These are phyloP conservation scores for Aegilops umbellulata DNA, from an alignment of 176 grass and related monocot species.

Conservation along the genomic window DNA sequence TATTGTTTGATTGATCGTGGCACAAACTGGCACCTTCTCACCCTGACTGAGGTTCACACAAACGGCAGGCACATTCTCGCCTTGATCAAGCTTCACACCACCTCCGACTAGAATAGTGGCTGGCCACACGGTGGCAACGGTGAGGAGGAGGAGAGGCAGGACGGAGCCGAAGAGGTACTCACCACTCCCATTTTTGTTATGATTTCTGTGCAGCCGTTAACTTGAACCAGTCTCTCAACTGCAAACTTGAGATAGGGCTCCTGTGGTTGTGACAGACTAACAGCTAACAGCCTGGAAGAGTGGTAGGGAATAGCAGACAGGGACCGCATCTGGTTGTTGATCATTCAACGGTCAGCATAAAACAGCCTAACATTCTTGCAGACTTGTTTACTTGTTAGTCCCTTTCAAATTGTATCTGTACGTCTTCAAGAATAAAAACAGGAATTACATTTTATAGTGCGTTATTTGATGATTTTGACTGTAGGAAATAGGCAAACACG, in stretches of 20 bases:
- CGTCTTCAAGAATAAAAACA: too few relatives aligned
- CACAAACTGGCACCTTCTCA: too few relatives aligned
- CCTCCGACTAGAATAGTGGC: too few relatives aligned
- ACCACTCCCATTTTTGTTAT: not conserved
- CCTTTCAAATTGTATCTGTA: too few relatives aligned
- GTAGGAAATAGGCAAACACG: too few relatives aligned
- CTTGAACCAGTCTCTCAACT: too few relatives aligned
- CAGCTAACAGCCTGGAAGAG: not conserved
- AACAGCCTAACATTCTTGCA: not conserved
- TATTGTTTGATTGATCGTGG: not conserved
- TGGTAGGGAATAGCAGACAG: too few relatives aligned
- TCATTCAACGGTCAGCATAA: not conserved
- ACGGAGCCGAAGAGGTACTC: not conserved
- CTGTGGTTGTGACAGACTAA: not conserved
- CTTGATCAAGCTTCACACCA: too few relatives aligned
- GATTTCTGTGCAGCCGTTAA: not conserved
- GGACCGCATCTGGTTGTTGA: not conserved
- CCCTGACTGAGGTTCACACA: too few relatives aligned
- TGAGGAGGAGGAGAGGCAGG: not conserved
- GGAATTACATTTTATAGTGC: too few relatives aligned
- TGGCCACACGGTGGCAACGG: not conserved
- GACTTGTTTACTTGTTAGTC: too few relatives aligned
- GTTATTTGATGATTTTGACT: too few relatives aligned
- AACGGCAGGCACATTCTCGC: rapidly evolving
- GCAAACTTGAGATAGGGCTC: not conserved